Evolutionary conservation across 306 rosid species (phyloP), one percentile per base, ranked within the genome.

Genomic region (Abrus pulchellus): DNA sequence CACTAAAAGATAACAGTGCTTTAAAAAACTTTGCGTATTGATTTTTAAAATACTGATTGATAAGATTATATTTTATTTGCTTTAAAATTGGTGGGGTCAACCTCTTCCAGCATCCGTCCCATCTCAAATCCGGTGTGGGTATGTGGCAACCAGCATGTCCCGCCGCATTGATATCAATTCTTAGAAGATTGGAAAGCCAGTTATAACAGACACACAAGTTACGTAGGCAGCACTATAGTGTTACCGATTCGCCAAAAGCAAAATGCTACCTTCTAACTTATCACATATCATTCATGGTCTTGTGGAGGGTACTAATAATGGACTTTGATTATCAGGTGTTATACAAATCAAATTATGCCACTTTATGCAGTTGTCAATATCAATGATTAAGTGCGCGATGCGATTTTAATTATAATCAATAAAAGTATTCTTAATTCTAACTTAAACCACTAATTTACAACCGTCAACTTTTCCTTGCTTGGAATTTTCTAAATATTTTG

Each of bases 81-180:
- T 34, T 63, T 54, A n/a, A 36, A 77, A 63, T 53, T 67, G 49
- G 75, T 64, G 79, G 72, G 62, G 75, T 49, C 55, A 50, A 28
- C 30, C 30, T 33, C 14, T 68, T 44, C 33, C 68, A 63, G 12
- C 32, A 38, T 13, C 48, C 13, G 71, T 55, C 83, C 54, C n/a
- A 12, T 63, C 82, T 71, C 30, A 56, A 43, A 52, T 50, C 20
- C 20, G 20, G 20, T 20, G 20, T 20, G 20, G 20, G 62, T 7
- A 60, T 20, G 38, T 13, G 9, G 2, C 38, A 9, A 57, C 74
- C 43, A 45, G 3, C 38, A 48, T 68, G 71, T 30, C 14, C 34
- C 20, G 43, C 53, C 63, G 45, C 77, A 30, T 43, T 50, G 71
- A 80, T 33, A 20, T 33, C 0, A 10, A 3, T 61, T 32, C 49